phyloP scores from a whole-genome alignment of 768 basidiomycete species.

The Tephrocybe sp. region DNA sequence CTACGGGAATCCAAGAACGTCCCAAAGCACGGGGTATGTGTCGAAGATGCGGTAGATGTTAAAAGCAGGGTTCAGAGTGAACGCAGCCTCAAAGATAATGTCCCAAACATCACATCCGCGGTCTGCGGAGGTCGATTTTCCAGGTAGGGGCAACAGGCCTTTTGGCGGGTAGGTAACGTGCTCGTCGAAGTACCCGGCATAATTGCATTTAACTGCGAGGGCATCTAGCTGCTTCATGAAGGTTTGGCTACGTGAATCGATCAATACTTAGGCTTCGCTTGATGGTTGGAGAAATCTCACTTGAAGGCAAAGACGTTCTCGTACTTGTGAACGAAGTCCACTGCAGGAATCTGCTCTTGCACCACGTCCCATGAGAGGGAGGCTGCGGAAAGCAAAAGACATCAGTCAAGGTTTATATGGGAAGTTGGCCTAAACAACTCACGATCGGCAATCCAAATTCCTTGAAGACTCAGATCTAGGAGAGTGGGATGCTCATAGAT shows the following conservation, averaged over 20 bases:
- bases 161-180: conserved; percentile 68
- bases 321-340: conserved; percentile 74
- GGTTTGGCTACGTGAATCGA: conserved; percentile 44
- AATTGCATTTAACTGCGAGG: conserved; percentile 55
- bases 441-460: conserved; percentile 77
- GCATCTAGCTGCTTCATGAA: conserved; percentile 61
- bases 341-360: conserved; percentile 69
- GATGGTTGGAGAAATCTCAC: conserved; percentile 33
- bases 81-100: conserved; percentile 58
- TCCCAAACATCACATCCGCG: conserved; percentile 69
- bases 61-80: conserved; percentile 72
- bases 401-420: neutral
- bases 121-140: conserved; percentile 44
- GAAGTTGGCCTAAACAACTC: conserved; percentile 27
- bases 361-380: conserved; percentile 62
- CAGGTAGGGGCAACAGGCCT: conserved; percentile 68
- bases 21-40: conserved; percentile 73
- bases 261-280: neutral
- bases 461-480: conserved; percentile 60
- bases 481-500: conserved; percentile 58
- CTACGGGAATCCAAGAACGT: conserved; percentile 81
- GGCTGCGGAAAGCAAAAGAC: conserved; percentile 37
- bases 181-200: conserved; percentile 59
- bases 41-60: conserved; percentile 79
- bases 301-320: conserved; percentile 71